Evolutionary conservation across 108 stramenopile genomes (phyloP), one percentile per base, ranked within the genome.

Genomic region (Cylindrotheca closterium): DNA sequence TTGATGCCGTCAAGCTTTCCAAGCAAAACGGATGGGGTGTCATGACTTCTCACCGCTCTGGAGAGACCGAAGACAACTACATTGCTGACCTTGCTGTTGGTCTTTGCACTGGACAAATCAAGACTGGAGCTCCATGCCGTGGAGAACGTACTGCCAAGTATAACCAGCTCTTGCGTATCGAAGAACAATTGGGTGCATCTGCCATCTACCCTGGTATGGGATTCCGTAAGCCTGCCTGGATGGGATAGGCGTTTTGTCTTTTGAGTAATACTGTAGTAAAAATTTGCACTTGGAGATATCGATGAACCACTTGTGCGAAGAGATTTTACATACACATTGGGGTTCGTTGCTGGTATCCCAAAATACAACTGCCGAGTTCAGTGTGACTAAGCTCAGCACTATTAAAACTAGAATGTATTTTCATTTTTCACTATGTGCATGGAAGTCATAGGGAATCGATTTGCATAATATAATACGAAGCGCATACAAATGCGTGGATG

Each of bases 71-170:
- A 81, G 98, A 99, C 79, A 83, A 79, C 72, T 98, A 97, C 97
- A 99, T 99, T 88, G 98, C 98, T 26, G 98, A 99, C 71, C 77
- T 99, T 63, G 98, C 99, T 30, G 99, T 99, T 62, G 99, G 99
- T 47, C 88, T 99, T 46, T 93, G 96, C 71, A 96, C 99, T 15
- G 99, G 99, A 52, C 90, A 99, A 89, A 99, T 99, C 92, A 99
- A 99, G 95, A 99, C 99, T 26, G 99, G 99, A 55, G 99, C 99
- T 47, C 99, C 99, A 25, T 98, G 98, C 91, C 94, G 99, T 78
- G 95, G 96, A 32, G 99, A 99, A 71, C 92, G 99, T 63, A 87
- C 86, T 55, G 92, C 97, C 79, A 98, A 98, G 85, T 98, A 98
- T 93, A 98, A 98, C 79, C 97, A 98, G 57, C 79, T 93, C 70